phyloP scores from a whole-genome alignment of 1,284 basidiomycete genomes.

The Marasmius sp. region DNA sequence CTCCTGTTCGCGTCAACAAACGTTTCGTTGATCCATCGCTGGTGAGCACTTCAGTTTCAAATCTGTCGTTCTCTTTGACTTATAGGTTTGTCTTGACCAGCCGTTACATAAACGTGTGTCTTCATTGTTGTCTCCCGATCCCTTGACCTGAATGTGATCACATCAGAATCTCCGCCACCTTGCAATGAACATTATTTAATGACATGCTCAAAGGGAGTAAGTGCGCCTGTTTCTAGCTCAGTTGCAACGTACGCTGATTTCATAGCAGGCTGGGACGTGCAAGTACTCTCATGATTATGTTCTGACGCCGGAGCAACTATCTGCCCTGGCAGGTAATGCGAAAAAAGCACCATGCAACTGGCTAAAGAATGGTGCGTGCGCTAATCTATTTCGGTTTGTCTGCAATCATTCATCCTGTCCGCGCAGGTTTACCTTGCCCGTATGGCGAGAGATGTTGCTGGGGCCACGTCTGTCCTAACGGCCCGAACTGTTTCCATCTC shows the following conservation, averaged over 20 bases:
- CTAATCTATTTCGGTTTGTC: not conserved
- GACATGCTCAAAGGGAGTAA: slow-evolving; percentile 75
- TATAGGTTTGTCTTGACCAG: slow-evolving; percentile 23
- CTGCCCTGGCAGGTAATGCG: slow-evolving; percentile 63
- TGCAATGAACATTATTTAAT: slow-evolving; percentile 81
- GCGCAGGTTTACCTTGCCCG: slow-evolving; percentile 65
- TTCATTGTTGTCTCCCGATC: slow-evolving; percentile 10
- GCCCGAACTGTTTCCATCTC: slow-evolving; percentile 64
- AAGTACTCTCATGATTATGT: slow-evolving; percentile 80
- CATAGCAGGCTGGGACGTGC: slow-evolving; percentile 55
- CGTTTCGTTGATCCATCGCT: slow-evolving; percentile 54
- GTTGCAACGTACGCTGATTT: slow-evolving; percentile 7
- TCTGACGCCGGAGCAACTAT: slow-evolving; percentile 66
- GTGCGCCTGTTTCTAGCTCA: slow-evolving; percentile 14
- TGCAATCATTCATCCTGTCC: not conserved
- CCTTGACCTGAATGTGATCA: slow-evolving; percentile 4
- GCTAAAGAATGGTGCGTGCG: slow-evolving; percentile 62
- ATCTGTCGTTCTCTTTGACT: not conserved
- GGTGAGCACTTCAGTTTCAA: slow-evolving; percentile 33
- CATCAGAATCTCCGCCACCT: slow-evolving; percentile 67
- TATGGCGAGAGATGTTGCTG: slow-evolving; percentile 73
- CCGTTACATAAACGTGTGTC: slow-evolving; percentile 52
- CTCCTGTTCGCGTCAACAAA: slow-evolving; percentile 39
- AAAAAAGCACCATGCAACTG: slow-evolving; percentile 82
- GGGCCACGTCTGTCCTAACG: slow-evolving; percentile 80